Conservation (phyloP, 176 grass and related monocot genomes). For the Oropetium thomaeum region DNA sequence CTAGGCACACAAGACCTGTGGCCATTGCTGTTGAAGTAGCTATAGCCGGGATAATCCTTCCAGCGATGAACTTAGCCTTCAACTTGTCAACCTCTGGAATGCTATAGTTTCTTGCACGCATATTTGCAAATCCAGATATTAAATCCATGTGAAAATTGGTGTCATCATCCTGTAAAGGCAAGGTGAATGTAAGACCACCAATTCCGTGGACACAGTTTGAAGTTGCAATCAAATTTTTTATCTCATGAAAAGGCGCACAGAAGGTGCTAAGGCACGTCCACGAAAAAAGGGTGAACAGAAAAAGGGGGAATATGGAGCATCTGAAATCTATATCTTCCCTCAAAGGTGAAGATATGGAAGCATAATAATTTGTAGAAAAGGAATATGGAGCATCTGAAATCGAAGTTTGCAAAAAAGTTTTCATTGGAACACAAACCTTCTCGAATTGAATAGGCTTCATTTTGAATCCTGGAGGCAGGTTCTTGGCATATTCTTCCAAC, state of each 20-base stretch:
- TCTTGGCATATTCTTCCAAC: constrained; percentile 60
- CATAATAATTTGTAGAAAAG: neutral
- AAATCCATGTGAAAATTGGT: constrained; percentile 82
- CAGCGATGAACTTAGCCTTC: constrained; percentile 81
- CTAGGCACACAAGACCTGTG: constrained; percentile 64
- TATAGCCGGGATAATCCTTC: constrained; percentile 70
- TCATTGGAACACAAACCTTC: constrained; percentile 43
- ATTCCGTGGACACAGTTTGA: neutral
- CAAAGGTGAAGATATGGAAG: neutral
- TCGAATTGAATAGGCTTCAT: constrained; percentile 81
- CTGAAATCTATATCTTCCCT: too few species aligned
- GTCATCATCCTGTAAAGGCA: constrained; percentile 58
- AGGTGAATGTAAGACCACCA: neutral
- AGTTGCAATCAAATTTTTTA: neutral
- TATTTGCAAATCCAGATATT: constrained; percentile 72
- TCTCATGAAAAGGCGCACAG: neutral
- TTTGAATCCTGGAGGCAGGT: constrained; percentile 50
- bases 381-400: too few species aligned
- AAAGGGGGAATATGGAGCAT: too few species aligned
- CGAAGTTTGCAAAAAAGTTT: neutral
- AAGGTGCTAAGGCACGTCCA: too few species aligned
- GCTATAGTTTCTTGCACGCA: constrained; percentile 79
- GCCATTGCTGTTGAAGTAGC: constrained; percentile 82
- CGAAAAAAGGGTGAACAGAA: too few species aligned
- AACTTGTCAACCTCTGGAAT: constrained; percentile 75